These are phyloP conservation scores for Coniella vitis DNA, from an alignment of 2,329 filamentous ascomycete species.

Conservation along the genomic window DNA sequence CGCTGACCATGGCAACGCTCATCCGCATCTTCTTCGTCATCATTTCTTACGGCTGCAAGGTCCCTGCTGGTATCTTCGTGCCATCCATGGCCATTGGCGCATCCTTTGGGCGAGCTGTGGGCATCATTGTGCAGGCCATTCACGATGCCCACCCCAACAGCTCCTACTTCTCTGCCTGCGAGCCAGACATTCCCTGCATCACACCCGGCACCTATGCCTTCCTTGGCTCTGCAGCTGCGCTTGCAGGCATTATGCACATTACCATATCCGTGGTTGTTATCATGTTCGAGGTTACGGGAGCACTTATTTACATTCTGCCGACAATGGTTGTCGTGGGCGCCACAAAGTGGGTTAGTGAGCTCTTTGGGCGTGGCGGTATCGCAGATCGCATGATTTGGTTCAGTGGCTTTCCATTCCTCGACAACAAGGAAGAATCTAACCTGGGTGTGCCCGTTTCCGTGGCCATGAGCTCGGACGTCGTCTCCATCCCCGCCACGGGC, in stretches of 20 bases:
- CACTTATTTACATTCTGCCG: constrained; percentile 90
- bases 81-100: constrained; percentile 97
- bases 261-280: constrained; percentile 96
- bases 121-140: constrained; percentile 84
- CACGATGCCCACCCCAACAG: constrained; percentile 78
- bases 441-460: constrained; percentile 91
- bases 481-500: constrained; percentile 67
- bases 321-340: constrained; percentile 99
- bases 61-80: constrained; percentile 95
- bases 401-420: constrained; percentile 92
- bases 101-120: constrained; percentile 87
- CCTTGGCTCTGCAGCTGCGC: constrained; percentile 80
- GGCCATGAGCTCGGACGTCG: constrained; percentile 75
- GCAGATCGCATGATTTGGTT: constrained; percentile 99
- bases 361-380: constrained; percentile 83
- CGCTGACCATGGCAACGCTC: constrained; percentile 71
- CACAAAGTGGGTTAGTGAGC: constrained; percentile 85
- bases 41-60: constrained; percentile 95
- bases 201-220: constrained; percentile 97
- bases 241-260: constrained; percentile 97
- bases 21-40: constrained; percentile 81
- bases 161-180: constrained; percentile 80
- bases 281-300: constrained; percentile 98
- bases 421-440: constrained; percentile 95
- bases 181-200: constrained; percentile 89